Evolutionary conservation across 2,329 filamentous ascomycete genomes (phyloP), one percentile per base, ranked within the genome.

Genomic region (Fusarium pseudoanthophilum): DNA sequence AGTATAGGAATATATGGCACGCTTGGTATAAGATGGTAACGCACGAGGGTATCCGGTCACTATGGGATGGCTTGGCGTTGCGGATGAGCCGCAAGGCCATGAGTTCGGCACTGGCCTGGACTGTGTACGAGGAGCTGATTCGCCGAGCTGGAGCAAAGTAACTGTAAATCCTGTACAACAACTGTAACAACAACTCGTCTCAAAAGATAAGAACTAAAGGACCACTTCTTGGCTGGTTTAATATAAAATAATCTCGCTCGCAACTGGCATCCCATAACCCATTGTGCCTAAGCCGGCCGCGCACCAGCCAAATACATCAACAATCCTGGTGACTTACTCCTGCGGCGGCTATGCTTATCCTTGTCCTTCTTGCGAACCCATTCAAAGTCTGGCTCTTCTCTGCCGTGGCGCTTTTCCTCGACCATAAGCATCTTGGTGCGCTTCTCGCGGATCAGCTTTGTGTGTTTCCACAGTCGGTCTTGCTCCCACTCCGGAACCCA

Each of bases 71-170:
- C 2, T 83, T 99, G 63, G 93, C 90, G 4, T 85, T 99, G 75
- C 89, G 96, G 64, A 97, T 98, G 87, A 93, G 92, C 51, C 88
- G 96, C 75, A 99, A 99, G 82, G 95, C 95, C 10, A 83, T 98
- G 49, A 98, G 95, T 82, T 95, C 93, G 59, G 96, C 96, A n/a
- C 86, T 98, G 75, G 95, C 95, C 13, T 99, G 96, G 96, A 98
- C 95, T 15, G 87, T 98, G 45, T 99, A 99, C 79, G 96, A 99
- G 84, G 95, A 98, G 82, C 83, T 98, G 77, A 92, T 98, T 71
- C 86, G 95, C 68, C 88, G 93, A 76, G 78, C 75, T 42, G 77
- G 67, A 61, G 53, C 59, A 13, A 66, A 56, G 56, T 74, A 73
- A 70, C 28, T 64, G 51, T 56, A 64, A 43, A 46, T 40, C 40